Evolutionary conservation across 305 asterid genomes (phyloP).

Genomic region (Fraxinus angustifolia): DNA sequence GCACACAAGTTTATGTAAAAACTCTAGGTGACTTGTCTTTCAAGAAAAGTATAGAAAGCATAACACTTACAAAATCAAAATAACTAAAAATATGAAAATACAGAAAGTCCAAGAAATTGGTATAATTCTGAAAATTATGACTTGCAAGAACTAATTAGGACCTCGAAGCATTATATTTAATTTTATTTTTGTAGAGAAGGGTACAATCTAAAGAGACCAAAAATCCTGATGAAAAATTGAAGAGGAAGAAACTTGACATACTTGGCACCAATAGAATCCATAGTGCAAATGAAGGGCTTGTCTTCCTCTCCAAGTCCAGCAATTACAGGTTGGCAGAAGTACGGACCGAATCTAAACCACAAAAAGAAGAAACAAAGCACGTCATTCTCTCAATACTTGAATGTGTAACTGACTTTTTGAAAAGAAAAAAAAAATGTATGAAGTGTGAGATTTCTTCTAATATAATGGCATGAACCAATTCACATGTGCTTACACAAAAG

Average conservation of each 20-base stretch:
- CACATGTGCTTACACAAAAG: not conserved
- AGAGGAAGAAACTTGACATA: constrained; percentile 34
- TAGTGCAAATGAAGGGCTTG: constrained; percentile 97
- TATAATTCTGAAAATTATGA: not conserved
- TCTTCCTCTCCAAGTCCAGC: constrained; percentile 92
- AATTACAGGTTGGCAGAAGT: constrained; percentile 96
- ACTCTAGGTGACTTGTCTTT: not conserved
- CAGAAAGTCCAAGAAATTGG: not conserved
- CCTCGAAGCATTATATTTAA: not conserved
- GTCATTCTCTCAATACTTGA: not conserved
- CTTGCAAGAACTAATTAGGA: not conserved
- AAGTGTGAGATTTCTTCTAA: not conserved
- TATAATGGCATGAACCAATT: not conserved
- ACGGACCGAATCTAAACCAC: constrained; percentile 81
- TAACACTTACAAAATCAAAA: not conserved
- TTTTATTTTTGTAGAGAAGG: not conserved
- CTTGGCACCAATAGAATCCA: constrained; percentile 98
- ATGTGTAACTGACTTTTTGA: not conserved
- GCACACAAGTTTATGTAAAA: not conserved
- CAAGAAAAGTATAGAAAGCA: not conserved
- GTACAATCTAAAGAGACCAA: not conserved
- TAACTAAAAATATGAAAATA: not conserved
- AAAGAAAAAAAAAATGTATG: not conserved
- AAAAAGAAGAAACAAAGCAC: constrained; percentile 8
- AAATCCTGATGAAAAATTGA: not conserved